Base-by-base conservation (phyloP, 495 filamentous ascomycete genomes). In the Copromyces sp. region DNA sequence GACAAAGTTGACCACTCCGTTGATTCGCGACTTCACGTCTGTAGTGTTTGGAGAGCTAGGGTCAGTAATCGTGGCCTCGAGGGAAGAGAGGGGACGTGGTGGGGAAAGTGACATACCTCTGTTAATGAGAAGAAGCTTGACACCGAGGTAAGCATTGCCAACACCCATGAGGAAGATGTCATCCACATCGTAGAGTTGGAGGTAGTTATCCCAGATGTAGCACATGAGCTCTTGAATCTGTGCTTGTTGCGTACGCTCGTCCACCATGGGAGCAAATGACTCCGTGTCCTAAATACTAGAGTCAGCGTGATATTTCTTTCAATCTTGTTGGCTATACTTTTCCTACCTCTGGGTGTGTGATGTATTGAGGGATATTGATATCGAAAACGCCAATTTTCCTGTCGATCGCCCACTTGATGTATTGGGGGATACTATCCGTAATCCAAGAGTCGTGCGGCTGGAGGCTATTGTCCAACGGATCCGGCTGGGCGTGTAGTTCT, bases 141-240 rank as follows among this genome's bases (percentile, higher is more conserved):
- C 84, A 0, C 90, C 91, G 9, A 89, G 82, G 74, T 92, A 93
- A 1, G 91, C 88, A 73, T 90, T 88, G 11, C 95, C 96, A 3
- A 96, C 87, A 4, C 95, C 95, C 69, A 99, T 82, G 53, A 98
- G 85, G 79, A 95, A 90, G 32, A 98, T 86, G 32, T 94, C 87
- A 1, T 90, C 87, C 4, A 74, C 78, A 8, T 93, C 88, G 73
- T 89, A 86, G 4, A 91, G 90, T 86, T 97, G 92, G 41, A 99
- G 91, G 75, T 97, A 97, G 77, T 99, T 99, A 75, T 98, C 95
- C 96, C 96, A 99, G 40, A 99, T 80, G 76, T 97, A 98, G 70
- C 87, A 88, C 20, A 93, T 90, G 9, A 98, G 81, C 74, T 95
- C 92, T 71, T 91, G 87, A 0, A 90, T 90, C 53, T 90, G 87